Evolutionary conservation across 169 alveolate species (phyloP).

Genomic region (Cryptosporidium meleagridis): DNA sequence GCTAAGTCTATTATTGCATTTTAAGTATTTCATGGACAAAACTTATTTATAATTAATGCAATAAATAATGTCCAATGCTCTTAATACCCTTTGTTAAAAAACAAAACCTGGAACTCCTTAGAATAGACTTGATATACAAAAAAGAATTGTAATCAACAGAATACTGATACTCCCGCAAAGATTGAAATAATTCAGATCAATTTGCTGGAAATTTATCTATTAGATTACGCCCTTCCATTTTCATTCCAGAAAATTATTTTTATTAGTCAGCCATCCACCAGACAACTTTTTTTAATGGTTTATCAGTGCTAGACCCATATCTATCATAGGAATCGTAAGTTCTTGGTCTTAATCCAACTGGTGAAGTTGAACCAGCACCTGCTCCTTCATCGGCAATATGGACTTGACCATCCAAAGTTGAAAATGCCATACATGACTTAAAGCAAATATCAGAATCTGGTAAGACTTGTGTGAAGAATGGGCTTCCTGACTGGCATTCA

Average conservation of each 20-base stretch:
- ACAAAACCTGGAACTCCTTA: neutral
- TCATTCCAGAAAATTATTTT: neutral
- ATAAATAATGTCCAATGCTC: neutral
- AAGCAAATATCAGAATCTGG: conserved; percentile 25
- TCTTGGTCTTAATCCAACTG: neutral
- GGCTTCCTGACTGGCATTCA: conserved; percentile 30
- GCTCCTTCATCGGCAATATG: neutral
- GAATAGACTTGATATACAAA: neutral
- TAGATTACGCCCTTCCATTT: neutral
- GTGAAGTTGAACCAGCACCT: neutral
- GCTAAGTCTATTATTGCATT: conserved; percentile 1
- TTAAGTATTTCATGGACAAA: neutral
- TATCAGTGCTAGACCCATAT: conserved; percentile 23
- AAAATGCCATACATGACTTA: conserved; percentile 30
- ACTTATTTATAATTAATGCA: conserved; percentile 6
- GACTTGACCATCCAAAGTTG: neutral
- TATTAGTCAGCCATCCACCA: conserved; percentile 52
- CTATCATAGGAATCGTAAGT: conserved; percentile 19
- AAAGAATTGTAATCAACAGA: neutral
- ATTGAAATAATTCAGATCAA: neutral
- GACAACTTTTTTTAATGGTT: neutral
- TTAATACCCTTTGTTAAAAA: neutral
- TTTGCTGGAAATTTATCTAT: neutral
- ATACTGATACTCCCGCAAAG: neutral
- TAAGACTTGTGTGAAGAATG: conserved; percentile 25